Evolutionary conservation across 768 basidiomycete genomes (phyloP).

Genomic region (Naematelia encephala): DNA sequence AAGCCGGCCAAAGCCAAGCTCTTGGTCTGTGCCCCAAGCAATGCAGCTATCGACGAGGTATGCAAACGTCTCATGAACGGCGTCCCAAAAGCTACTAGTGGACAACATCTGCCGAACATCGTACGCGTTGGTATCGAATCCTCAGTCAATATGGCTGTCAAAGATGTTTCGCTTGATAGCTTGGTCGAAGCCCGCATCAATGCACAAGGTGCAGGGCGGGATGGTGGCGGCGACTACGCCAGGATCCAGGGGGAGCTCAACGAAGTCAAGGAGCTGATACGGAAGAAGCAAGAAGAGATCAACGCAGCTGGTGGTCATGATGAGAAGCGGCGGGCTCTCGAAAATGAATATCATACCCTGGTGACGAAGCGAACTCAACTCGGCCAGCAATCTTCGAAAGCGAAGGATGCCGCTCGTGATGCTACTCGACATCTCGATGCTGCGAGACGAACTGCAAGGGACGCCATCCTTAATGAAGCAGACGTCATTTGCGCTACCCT

Average conservation of each 20-base stretch:
- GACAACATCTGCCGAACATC: constrained; percentile 64
- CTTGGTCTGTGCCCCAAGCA: constrained; percentile 92
- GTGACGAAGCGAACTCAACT: constrained; percentile 64
- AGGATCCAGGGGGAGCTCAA: constrained; percentile 69
- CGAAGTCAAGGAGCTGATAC: constrained; percentile 61
- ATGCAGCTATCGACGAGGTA: constrained; percentile 97
- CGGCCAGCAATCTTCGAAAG: constrained; percentile 67
- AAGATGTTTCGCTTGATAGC: constrained; percentile 79
- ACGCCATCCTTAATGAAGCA: constrained; percentile 76
- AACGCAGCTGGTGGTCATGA: constrained; percentile 60
- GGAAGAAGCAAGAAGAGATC: constrained; percentile 64
- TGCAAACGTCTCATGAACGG: constrained; percentile 79
- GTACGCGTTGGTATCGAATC: constrained; percentile 83
- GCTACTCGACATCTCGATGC: constrained; percentile 78
- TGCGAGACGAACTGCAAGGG: constrained; percentile 66
- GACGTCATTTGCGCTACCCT: constrained; percentile 93
- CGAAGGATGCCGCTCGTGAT: constrained; percentile 79
- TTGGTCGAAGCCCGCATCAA: constrained; percentile 66
- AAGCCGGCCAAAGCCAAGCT: constrained; percentile 64
- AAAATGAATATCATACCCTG: constrained; percentile 67
- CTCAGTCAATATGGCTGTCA: constrained; percentile 71
- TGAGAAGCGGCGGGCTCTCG: constrained; percentile 58
- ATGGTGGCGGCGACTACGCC: constrained; percentile 56
- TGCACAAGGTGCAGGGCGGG: constrained; percentile 42
- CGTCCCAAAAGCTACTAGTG: constrained; percentile 61